Evolutionary conservation across 768 basidiomycete genomes (phyloP).

Genomic region (Calocera cornea): DNA sequence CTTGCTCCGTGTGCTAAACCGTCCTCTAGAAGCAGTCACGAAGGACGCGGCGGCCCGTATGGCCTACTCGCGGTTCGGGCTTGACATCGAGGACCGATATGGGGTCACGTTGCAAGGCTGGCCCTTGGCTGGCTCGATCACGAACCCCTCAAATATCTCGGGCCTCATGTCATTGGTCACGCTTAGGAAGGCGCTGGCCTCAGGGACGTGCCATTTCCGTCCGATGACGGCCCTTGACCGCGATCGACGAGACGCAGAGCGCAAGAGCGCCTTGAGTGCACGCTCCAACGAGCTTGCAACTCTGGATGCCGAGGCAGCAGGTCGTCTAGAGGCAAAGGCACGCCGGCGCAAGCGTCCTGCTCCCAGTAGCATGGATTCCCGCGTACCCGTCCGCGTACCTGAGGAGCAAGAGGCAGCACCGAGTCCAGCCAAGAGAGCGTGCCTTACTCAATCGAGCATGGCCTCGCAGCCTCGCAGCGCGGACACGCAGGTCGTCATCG

Average conservation of each 20-base stretch:
- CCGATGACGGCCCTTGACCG: background rate
- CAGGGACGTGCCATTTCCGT: background rate
- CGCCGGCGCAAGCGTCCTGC: no score
- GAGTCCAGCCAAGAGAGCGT: no score
- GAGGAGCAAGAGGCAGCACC: no score
- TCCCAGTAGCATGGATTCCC: no score
- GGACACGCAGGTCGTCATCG: no score
- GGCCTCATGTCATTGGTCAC: background rate
- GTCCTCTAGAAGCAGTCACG: background rate
- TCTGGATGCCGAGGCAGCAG: background rate
- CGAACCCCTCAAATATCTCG: background rate
- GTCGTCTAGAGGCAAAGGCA: no score
- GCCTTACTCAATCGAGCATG: no score
- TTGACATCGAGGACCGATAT: background rate
- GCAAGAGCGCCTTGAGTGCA: background rate
- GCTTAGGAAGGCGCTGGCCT: background rate
- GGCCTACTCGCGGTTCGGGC: background rate
- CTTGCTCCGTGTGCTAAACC: background rate
- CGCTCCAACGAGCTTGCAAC: background rate
- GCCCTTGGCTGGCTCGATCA: background rate
- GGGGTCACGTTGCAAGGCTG: background rate
- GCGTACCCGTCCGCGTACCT: no score
- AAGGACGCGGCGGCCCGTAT: background rate
- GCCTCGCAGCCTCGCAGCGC: no score
- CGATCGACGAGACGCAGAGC: background rate